Conservation (phyloP, 768 basidiomycete genomes). For the Boletales sp. region DNA sequence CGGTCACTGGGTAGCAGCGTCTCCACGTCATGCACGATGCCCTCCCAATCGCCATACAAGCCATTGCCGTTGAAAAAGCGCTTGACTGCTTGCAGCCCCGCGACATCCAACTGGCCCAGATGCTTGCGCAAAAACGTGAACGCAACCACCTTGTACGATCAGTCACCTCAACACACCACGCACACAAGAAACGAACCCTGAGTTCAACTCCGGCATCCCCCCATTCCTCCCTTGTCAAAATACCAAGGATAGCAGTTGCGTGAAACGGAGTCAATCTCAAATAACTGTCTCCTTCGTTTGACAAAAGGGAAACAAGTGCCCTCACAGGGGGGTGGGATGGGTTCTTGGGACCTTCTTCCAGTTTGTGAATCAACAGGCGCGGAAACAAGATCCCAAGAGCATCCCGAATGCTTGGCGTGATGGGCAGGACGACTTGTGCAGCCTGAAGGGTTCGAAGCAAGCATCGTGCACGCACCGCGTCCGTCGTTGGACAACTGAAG, state of each 20-base stretch:
- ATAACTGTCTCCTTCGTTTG: constrained; percentile 21
- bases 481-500: constrained; percentile 33
- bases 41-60: constrained; percentile 12
- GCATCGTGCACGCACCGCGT: constrained; percentile 34
- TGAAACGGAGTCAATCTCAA: constrained; percentile 32
- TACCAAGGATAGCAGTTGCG: constrained; percentile 33
- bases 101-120: constrained; percentile 27
- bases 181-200: constrained; percentile 27
- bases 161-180: constrained; percentile 1
- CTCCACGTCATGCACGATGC: constrained; percentile 13
- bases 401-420: constrained; percentile 21
- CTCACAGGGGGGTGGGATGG: constrained; percentile 11
- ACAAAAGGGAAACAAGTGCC: constrained; percentile 21
- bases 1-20: not conserved
- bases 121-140: constrained; percentile 30
- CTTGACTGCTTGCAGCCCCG: constrained; percentile 20
- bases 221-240: constrained; percentile 39
- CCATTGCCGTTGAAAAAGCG: constrained; percentile 17
- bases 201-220: constrained; percentile 29
- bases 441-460: constrained; percentile 40
- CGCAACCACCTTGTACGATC: constrained; percentile 20
- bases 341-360: constrained; percentile 40
- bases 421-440: constrained; percentile 24
- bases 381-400: constrained; percentile 31
- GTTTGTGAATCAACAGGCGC: constrained; percentile 31